These are phyloP conservation scores for Neonothopanus nambi DNA, from an alignment of 1,284 basidiomycete genomes.

Conservation along the genomic window DNA sequence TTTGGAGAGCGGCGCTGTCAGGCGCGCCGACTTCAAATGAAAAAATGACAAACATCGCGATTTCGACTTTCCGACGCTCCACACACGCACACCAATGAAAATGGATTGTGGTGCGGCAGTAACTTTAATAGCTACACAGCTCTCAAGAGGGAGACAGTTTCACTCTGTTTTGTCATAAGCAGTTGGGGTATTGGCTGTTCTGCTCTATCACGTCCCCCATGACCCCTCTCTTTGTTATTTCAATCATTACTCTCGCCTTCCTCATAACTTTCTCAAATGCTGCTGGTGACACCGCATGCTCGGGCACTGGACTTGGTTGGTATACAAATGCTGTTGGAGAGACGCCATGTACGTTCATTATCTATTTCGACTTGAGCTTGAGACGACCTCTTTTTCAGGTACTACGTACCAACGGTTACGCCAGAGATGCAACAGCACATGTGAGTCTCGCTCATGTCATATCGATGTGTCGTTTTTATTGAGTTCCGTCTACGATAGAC, in stretches of 20 bases:
- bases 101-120: too few relatives aligned
- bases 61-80: too few relatives aligned
- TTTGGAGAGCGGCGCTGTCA: too few relatives aligned
- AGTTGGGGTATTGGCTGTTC: too few relatives aligned
- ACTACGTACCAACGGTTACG: conserved; percentile 20
- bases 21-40: too few relatives aligned
- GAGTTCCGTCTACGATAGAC: not conserved
- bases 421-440: conserved; percentile 21
- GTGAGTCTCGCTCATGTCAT: conserved; percentile 9
- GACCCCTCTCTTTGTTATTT: too few relatives aligned
- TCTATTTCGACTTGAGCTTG: not conserved
- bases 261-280: not conserved
- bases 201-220: too few relatives aligned
- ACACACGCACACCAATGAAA: too few relatives aligned
- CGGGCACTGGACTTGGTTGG: conserved; percentile 17
- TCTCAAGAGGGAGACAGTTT: too few relatives aligned
- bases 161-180: too few relatives aligned
- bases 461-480: not conserved
- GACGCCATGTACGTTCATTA: conserved; percentile 21
- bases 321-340: conserved; percentile 22
- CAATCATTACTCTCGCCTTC: not conserved
- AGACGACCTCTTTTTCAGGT: conserved; percentile 2
- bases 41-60: too few relatives aligned
- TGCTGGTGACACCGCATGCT: conserved; percentile 8
- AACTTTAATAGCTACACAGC: too few relatives aligned